Conservation (phyloP, 2,329 filamentous ascomycete genomes). For the Aspergillus aculeatus region DNA sequence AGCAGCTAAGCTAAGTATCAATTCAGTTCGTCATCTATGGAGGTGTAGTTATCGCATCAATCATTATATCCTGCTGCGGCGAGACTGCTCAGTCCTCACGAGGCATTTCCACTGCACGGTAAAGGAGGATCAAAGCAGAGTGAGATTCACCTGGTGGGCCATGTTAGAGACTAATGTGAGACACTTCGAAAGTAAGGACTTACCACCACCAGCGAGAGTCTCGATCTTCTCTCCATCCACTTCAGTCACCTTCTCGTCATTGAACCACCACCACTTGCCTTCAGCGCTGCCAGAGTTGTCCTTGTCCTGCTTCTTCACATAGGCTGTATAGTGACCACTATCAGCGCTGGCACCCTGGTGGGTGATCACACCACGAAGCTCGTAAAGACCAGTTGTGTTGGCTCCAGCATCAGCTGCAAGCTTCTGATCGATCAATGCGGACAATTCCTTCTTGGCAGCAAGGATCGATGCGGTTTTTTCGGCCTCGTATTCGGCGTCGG, state of each 20-base stretch:
- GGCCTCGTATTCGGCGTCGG: conserved; percentile 86
- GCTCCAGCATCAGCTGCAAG: conserved; percentile 75
- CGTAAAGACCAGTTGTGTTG: conserved; percentile 93
- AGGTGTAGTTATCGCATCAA: neutral
- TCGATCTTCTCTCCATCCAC: conserved; percentile 90
- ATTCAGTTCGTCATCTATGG: conserved; percentile 6
- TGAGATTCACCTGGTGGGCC: conserved; percentile 47
- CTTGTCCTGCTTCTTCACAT: conserved; percentile 87
- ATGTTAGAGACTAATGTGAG: conserved; percentile 17
- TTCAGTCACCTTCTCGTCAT: conserved; percentile 94
- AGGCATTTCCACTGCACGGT: conserved; percentile 51
- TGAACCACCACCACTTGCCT: conserved; percentile 99
- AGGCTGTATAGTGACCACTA: conserved; percentile 96
- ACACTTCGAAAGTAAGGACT: conserved; percentile 24
- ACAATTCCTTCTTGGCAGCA: conserved; percentile 82
- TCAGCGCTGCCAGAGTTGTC: conserved; percentile 72
- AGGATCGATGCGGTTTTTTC: conserved; percentile 75
- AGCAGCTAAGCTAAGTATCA: neutral
- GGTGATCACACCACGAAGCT: conserved; percentile 89
- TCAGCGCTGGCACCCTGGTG: conserved; percentile 96
- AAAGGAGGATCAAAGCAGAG: conserved; percentile 52
- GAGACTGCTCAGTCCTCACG: conserved; percentile 34
- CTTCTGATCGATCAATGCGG: conserved; percentile 71
- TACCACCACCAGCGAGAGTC: conserved; percentile 81
- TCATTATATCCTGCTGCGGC: neutral